phyloP scores from a whole-genome alignment of 1,284 basidiomycete genomes.

The Porodaedalea pini region DNA sequence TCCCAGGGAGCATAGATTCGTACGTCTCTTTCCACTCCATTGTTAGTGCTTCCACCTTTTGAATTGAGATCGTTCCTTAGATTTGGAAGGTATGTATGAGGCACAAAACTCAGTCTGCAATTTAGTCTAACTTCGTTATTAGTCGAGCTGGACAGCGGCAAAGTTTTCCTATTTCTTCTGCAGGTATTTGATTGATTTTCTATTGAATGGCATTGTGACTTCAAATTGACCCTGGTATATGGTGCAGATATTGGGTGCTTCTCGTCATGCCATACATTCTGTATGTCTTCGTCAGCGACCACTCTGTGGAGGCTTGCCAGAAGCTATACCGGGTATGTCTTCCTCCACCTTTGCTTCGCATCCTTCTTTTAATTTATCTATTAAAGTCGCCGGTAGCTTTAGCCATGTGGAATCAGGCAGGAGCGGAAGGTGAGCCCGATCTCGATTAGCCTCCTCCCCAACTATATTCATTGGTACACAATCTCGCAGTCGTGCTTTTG shows the following conservation, averaged over 20 bases:
- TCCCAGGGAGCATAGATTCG: constrained; percentile 70
- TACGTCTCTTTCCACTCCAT: constrained; percentile 34
- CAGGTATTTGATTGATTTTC: too few relatives aligned
- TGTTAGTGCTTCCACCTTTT: constrained; percentile 19
- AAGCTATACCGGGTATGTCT: constrained; percentile 58
- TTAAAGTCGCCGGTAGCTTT: constrained; percentile 67
- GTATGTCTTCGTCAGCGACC: constrained; percentile 66
- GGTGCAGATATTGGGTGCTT: constrained; percentile 70
- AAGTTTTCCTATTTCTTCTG: constrained; percentile 78
- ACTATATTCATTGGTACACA: constrained; percentile 21
- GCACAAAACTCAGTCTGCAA: neutral
- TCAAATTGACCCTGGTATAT: too few relatives aligned
- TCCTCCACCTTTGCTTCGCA: constrained; percentile 16
- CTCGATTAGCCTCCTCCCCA: constrained; percentile 5
- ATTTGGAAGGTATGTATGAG: constrained; percentile 50
- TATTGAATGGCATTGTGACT: too few relatives aligned
- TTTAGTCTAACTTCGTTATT: neutral
- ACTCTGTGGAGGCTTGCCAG: constrained; percentile 55
- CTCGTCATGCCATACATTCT: constrained; percentile 70
- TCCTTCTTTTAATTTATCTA: constrained; percentile 12
- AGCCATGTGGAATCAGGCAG: constrained; percentile 82
- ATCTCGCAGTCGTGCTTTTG: constrained; percentile 57
- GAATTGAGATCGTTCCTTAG: constrained; percentile 34
- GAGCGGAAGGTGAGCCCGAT: constrained; percentile 61
- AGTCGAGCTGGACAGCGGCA: constrained; percentile 74